Evolutionary conservation across 1,139 yeast species (phyloP).

Genomic region (Geotrichum restrictum): DNA sequence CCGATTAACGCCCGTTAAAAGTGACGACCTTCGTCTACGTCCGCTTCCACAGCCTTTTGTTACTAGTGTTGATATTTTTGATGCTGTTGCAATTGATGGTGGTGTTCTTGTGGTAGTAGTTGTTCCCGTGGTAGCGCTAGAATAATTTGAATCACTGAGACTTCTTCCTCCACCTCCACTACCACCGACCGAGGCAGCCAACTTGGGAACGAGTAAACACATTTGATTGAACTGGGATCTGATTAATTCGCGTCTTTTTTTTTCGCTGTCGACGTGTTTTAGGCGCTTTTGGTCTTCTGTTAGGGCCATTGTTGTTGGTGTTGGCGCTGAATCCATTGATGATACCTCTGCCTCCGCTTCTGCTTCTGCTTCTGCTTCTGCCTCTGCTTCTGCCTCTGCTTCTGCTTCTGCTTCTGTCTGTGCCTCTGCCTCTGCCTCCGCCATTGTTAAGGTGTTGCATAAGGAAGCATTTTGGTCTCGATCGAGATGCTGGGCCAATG

Average conservation of each 20-base stretch:
- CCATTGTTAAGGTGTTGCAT: too few species aligned
- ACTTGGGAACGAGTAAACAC: conserved; percentile 38
- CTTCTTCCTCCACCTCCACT: conserved; percentile 15
- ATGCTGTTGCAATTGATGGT: too few species aligned
- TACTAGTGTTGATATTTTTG: not conserved
- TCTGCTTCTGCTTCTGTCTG: not conserved
- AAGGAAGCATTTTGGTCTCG: too few species aligned
- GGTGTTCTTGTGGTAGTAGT: too few species aligned
- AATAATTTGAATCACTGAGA: too few species aligned
- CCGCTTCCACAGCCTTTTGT: not conserved
- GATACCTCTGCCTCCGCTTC: not conserved
- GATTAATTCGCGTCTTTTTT: conserved; percentile 66
- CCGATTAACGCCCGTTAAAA: conserved; percentile 35
- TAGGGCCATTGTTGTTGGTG: too few species aligned
- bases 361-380: not conserved
- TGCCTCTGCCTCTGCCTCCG: too few species aligned
- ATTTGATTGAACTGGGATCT: conserved; percentile 44
- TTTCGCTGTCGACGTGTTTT: conserved; percentile 73
- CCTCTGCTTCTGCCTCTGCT: not conserved
- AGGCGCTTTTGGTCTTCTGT: conserved; percentile 63
- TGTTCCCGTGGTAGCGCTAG: too few species aligned
- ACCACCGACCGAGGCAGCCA: conserved; percentile 23
- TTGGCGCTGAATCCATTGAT: not conserved
- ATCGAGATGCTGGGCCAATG: not conserved
- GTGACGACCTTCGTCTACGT: too few species aligned